Conservation (phyloP, 1,284 basidiomycete species). For the Apiotrichum montevideense region DNA sequence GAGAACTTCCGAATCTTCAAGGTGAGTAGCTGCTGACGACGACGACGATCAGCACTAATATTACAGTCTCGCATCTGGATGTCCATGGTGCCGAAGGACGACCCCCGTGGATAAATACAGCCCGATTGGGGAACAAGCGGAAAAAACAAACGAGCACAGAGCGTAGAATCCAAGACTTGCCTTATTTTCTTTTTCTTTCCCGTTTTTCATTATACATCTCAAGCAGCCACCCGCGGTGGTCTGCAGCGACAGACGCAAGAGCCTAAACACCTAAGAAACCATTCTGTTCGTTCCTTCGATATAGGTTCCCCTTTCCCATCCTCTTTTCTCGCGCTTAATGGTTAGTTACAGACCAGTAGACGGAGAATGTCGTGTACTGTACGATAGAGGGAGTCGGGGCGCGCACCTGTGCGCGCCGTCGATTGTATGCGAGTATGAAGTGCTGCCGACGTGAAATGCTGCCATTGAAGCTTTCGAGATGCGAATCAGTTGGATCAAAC, state of each 20-base stretch:
- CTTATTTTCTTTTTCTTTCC: neutral
- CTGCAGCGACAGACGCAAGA: neutral
- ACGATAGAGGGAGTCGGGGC: neutral
- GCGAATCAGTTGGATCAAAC: too few species aligned
- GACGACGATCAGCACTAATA: neutral
- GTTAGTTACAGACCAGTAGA: neutral
- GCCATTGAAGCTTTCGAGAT: too few species aligned
- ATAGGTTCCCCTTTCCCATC: neutral
- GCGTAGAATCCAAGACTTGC: conserved; percentile 13
- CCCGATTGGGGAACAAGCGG: neutral
- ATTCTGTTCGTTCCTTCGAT: neutral
- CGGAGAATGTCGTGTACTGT: conserved; percentile 2
- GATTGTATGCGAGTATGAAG: neutral
- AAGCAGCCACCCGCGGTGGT: neutral
- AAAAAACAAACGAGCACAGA: conserved; percentile 9
- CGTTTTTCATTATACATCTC: neutral
- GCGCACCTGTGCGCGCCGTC: neutral
- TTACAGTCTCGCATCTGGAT: conserved; percentile 40
- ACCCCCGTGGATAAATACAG: conserved; percentile 10
- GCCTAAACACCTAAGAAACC: neutral
- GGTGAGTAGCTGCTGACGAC: conserved; percentile 9
- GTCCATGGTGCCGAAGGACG: conserved; percentile 42
- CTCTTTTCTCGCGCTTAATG: neutral
- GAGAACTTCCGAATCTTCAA: conserved; percentile 46
- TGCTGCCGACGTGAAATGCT: neutral